A percentile compares a stretch with the other conserved stretches of the same genome.
Conservation (phyloP, 108 stramenopile species). For the Nannochloropsis oceanica region DNA sequence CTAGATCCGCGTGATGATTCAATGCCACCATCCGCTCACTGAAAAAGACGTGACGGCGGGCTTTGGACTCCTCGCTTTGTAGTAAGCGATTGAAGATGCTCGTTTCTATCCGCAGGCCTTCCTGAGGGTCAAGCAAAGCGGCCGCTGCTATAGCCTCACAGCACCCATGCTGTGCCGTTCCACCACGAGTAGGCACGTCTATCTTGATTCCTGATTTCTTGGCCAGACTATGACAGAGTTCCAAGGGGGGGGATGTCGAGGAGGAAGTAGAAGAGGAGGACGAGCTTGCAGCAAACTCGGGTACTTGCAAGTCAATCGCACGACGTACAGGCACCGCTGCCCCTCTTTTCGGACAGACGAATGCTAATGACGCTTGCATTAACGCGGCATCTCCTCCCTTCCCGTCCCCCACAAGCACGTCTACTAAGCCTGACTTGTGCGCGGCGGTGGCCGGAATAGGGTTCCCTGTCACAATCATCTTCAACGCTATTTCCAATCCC, state of each 20-base stretch:
- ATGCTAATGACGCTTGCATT: not conserved
- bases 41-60: slow-evolving; percentile 79
- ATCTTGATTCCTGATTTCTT: slow-evolving; percentile 45
- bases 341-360: too few species aligned
- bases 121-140: slow-evolving; percentile 9
- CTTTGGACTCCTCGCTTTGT: slow-evolving; percentile 52
- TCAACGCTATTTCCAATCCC: slow-evolving; percentile 51
- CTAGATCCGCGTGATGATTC: slow-evolving; percentile 6
- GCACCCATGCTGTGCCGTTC: slow-evolving; percentile 50
- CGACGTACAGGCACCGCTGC: not conserved
- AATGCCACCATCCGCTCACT: slow-evolving; percentile 57
- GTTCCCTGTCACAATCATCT: slow-evolving; percentile 66
- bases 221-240: slow-evolving; percentile 34
- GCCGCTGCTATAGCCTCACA: slow-evolving; percentile 63
- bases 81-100: slow-evolving; percentile 49
- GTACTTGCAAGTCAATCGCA: not conserved
- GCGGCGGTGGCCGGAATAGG: slow-evolving; percentile 26
- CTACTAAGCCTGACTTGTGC: not conserved
- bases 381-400: not conserved
- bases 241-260: not conserved
- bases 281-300: not conserved
- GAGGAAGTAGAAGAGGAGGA: not conserved
- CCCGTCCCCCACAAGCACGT: not conserved
- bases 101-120: slow-evolving; percentile 22
- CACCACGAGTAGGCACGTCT: slow-evolving; percentile 50